These are phyloP conservation scores for Eragrostis tef DNA, from an alignment of 202 grass and related monocot species.

Conservation along the genomic window DNA sequence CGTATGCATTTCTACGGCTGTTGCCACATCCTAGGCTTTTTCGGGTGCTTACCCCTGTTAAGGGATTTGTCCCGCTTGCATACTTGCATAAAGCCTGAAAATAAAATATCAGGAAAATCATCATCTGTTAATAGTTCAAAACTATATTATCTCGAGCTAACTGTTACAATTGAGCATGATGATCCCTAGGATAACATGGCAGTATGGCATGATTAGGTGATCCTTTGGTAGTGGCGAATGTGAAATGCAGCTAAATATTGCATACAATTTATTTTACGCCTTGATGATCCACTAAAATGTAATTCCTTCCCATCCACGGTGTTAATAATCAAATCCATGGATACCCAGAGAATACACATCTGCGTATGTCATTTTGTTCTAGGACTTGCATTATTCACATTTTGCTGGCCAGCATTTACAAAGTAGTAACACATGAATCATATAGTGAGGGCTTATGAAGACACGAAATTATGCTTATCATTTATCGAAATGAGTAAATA, in stretches of 20 bases:
- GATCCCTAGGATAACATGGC: neutral
- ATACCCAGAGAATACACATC: neutral
- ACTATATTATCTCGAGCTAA: constrained; percentile 7
- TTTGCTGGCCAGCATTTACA: constrained; percentile 5
- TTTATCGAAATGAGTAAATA: neutral
- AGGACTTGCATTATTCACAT: neutral
- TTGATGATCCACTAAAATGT: neutral
- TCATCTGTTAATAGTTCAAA: constrained; percentile 4
- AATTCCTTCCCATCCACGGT: neutral
- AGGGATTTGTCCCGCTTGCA: constrained; percentile 86
- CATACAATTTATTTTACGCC: constrained; percentile 1
- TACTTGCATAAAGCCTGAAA: constrained; percentile 90
- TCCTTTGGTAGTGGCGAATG: neutral
- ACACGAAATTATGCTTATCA: neutral
- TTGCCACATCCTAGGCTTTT: constrained; percentile 88
- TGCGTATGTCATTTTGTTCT: neutral
- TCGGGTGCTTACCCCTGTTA: constrained; percentile 84
- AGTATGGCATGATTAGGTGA: constrained; percentile 2
- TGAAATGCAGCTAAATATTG: neutral
- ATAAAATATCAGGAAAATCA: constrained; percentile 11
- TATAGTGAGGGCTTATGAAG: constrained; percentile 12
- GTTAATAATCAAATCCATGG: neutral
- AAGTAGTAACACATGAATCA: neutral
- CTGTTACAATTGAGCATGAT: constrained; percentile 11
- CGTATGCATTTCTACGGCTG: constrained; percentile 82